A percentile compares a stretch with the other conserved stretches of the same genome.
Evolutionary conservation across 2,329 filamentous ascomycete genomes (phyloP).

Genomic region (Ophiostoma novo-ulmi): DNA sequence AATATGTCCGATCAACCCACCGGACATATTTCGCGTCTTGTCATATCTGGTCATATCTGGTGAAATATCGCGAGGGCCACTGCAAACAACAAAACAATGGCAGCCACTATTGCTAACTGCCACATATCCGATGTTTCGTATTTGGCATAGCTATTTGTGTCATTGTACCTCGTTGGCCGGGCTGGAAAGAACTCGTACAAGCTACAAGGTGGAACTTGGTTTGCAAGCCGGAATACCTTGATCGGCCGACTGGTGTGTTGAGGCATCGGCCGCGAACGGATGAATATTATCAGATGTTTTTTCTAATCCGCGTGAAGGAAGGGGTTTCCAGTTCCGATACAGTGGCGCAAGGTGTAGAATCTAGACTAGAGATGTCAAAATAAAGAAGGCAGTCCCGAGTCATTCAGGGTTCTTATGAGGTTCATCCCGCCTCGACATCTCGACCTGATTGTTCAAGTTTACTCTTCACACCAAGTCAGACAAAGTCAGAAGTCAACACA

Average conservation of each 20-base stretch:
- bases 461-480: not conserved
- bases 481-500: not conserved
- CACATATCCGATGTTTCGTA: not conserved
- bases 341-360: not conserved
- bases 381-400: not conserved
- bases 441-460: not conserved
- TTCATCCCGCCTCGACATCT: not conserved
- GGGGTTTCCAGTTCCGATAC: not conserved
- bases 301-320: not conserved
- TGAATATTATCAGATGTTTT: not conserved
- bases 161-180: not conserved
- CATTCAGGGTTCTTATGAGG: not conserved
- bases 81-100: not conserved
- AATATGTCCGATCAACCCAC: conserved; percentile 1
- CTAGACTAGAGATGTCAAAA: not conserved
- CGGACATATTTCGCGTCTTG: not conserved
- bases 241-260: not conserved
- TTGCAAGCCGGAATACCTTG: not conserved
- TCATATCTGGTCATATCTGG: not conserved
- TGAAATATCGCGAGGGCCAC: not conserved
- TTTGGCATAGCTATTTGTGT: not conserved
- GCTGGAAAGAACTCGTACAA: not conserved
- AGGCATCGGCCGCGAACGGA: not conserved
- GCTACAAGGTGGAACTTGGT: not conserved
- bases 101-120: not conserved